Percentiles rank a stretch among this genome's conserved stretches.
phyloP scores from a whole-genome alignment of 2,329 filamentous ascomycete species.

The Mollisiaceae sp. region DNA sequence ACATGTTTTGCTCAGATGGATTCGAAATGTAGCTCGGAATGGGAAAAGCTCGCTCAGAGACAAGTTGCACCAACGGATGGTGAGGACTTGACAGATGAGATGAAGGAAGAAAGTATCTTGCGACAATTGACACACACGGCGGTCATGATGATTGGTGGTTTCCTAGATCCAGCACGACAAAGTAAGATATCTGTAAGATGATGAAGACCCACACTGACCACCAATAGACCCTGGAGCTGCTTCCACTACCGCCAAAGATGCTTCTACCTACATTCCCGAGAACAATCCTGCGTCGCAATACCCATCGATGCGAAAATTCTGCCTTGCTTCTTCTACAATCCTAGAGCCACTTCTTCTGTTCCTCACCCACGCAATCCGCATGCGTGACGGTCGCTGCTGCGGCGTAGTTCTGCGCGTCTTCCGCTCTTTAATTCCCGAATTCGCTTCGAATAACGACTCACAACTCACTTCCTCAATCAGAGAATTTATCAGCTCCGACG shows the following conservation, averaged over 20 bases:
- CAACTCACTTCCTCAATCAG: constrained; percentile 67
- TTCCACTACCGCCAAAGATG: constrained; percentile 34
- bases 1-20: constrained; percentile 87
- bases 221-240: constrained; percentile 29
- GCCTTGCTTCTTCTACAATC: constrained; percentile 76
- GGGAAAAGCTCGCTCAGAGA: constrained; percentile 74
- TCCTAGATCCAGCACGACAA: constrained; percentile 76
- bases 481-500: constrained; percentile 87
- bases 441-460: constrained; percentile 53
- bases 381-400: constrained; percentile 89
- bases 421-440: constrained; percentile 82
- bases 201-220: constrained; percentile 17
- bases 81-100: constrained; percentile 88
- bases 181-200: constrained; percentile 51
- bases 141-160: constrained; percentile 87
- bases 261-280: constrained; percentile 36
- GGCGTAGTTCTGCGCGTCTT: constrained; percentile 86
- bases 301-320: constrained; percentile 78
- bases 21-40: constrained; percentile 83
- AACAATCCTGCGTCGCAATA: constrained; percentile 32
- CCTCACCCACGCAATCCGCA: constrained; percentile 86
- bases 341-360: constrained; percentile 91
- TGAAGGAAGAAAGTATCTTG: constrained; percentile 96
- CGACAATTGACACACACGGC: constrained; percentile 91
- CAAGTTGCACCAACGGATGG: constrained; percentile 68